phyloP scores from a whole-genome alignment of 1,139 yeast genomes.

The Hemisphaericaspora lyxosophila region DNA sequence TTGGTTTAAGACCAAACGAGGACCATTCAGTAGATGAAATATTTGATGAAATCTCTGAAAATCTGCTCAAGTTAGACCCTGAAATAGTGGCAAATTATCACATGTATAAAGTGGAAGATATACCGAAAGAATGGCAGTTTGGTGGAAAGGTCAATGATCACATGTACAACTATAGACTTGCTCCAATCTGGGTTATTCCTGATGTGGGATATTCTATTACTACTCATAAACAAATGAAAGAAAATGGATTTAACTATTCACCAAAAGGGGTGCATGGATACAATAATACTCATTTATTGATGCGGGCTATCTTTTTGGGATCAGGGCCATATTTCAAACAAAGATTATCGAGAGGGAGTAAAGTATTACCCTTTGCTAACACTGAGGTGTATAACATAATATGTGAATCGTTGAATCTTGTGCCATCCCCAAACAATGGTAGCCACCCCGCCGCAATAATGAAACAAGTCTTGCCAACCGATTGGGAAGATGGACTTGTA shows the following conservation, averaged over 20 bases:
- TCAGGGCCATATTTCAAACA: conserved; percentile 71
- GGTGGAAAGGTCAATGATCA: conserved; percentile 49
- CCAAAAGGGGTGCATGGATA: conserved; percentile 87
- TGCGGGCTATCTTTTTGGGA: conserved; percentile 82
- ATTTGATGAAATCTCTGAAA: conserved; percentile 19
- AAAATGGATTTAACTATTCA: conserved; percentile 47
- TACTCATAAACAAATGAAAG: conserved; percentile 57
- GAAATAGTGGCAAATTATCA: conserved; percentile 25
- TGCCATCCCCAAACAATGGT: conserved; percentile 65
- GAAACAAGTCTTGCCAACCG: conserved; percentile 36
- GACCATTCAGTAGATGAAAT: conserved; percentile 25
- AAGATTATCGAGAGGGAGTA: conserved; percentile 23
- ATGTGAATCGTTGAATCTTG: conserved; percentile 63
- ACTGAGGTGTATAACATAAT: conserved; percentile 71
- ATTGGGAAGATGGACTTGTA: conserved; percentile 53
- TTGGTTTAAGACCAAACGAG: conserved; percentile 64
- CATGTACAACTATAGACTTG: conserved; percentile 58
- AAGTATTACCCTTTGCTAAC: conserved; percentile 67
- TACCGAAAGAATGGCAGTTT: conserved; percentile 67
- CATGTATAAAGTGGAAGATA: conserved; percentile 55
- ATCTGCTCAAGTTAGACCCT: conserved; percentile 22
- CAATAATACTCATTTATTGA: conserved; percentile 68
- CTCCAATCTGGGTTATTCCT: conserved; percentile 86
- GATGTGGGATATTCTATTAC: conserved; percentile 78
- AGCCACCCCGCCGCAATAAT: conserved; percentile 27